These are phyloP conservation scores for Capsicum rhomboideum DNA, from an alignment of 257 asterid species.

Conservation along the genomic window DNA sequence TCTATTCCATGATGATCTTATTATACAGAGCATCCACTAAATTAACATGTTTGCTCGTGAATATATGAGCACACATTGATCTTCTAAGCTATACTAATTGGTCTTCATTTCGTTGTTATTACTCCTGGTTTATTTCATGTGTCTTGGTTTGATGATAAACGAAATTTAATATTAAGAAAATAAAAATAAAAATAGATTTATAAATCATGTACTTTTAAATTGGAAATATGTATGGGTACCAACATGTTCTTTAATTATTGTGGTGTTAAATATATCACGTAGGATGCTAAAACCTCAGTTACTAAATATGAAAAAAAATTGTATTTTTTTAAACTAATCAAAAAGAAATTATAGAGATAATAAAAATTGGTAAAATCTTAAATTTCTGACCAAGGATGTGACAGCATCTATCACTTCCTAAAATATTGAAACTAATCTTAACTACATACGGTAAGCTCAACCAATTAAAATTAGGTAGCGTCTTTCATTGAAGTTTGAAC, in stretches of 20 bases:
- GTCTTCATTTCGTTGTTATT: background rate
- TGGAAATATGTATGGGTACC: background rate
- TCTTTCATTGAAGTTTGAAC: background rate
- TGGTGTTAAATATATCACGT: background rate
- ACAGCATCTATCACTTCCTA: background rate
- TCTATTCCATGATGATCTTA: background rate
- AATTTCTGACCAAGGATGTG: background rate
- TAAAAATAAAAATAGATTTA: too few relatives aligned
- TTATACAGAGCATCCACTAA: background rate
- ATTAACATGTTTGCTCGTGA: background rate
- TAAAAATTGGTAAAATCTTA: too few relatives aligned
- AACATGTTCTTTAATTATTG: background rate
- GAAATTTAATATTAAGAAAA: background rate
- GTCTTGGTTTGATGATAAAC: background rate
- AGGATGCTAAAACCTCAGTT: background rate
- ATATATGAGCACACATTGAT: background rate
- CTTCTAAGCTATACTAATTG: background rate
- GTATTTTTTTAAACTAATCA: too few relatives aligned
- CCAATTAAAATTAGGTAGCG: constrained; percentile 6
- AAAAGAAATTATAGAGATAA: background rate
- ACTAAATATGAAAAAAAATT: background rate
- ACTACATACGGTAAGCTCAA: background rate
- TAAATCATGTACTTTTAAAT: background rate
- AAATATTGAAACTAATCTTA: background rate
- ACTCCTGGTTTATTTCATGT: too few relatives aligned